phyloP scores from a whole-genome alignment of 805 yeast genomes.

The Metschnikowia kunwiensis region DNA sequence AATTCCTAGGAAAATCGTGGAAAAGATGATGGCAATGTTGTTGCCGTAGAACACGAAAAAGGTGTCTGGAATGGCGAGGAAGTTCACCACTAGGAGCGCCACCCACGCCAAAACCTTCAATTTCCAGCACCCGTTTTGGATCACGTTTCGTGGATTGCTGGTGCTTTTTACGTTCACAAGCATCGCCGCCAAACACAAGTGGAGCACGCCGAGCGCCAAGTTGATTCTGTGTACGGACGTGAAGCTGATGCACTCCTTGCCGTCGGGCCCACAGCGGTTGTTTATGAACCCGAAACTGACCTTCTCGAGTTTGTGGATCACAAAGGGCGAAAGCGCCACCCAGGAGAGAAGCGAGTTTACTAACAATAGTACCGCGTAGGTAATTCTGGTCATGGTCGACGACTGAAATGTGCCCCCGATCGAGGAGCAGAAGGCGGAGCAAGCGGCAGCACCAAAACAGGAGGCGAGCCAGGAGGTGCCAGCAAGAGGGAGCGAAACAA shows the following conservation, averaged over 20 bases:
- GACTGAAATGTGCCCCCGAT: constrained; percentile 65
- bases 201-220: constrained; percentile 81
- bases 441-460: constrained; percentile 46
- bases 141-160: constrained; percentile 67
- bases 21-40: constrained; percentile 77
- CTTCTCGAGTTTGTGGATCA: constrained; percentile 67
- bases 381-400: constrained; percentile 77
- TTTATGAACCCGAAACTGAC: constrained; percentile 68
- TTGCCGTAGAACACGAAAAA: constrained; percentile 91
- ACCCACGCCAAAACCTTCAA: constrained; percentile 63
- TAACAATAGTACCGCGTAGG: constrained; percentile 77
- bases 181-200: constrained; percentile 63
- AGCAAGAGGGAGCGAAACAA: constrained; percentile 17
- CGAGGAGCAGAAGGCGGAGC: constrained; percentile 56
- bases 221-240: constrained; percentile 91
- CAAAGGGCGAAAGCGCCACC: constrained; percentile 84
- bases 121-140: constrained; percentile 94
- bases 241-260: constrained; percentile 80
- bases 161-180: constrained; percentile 76
- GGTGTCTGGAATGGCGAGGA: constrained; percentile 72
- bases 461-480: constrained; percentile 16
- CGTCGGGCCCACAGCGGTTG: constrained; percentile 65
- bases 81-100: constrained; percentile 55
- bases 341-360: constrained; percentile 83
- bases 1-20: constrained; percentile 80